These are phyloP conservation scores for Dendrobium nobile DNA, from an alignment of 106 monocot genomes.

Conservation along the genomic window DNA sequence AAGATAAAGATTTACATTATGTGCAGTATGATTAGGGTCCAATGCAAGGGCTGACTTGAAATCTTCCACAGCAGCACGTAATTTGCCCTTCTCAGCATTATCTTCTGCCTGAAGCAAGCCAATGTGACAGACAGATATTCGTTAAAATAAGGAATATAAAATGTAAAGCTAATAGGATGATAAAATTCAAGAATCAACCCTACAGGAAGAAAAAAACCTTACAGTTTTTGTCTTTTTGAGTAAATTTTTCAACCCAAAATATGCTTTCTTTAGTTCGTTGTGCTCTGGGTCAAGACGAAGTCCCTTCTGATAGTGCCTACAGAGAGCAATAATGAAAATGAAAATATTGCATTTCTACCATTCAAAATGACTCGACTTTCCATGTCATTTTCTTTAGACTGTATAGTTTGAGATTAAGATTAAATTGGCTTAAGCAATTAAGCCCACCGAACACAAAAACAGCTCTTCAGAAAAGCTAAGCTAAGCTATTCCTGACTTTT, in stretches of 20 bases:
- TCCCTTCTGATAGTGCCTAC: slow-evolving; percentile 91
- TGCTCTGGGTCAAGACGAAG: slow-evolving; percentile 91
- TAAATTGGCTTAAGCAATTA: not conserved
- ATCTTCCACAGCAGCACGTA: slow-evolving; percentile 80
- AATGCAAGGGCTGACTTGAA: slow-evolving; percentile 73
- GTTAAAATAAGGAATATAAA: not conserved
- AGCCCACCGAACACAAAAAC: not conserved
- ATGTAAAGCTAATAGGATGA: not conserved
- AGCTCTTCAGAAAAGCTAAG: not conserved
- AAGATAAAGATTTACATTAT: slow-evolving; percentile 89
- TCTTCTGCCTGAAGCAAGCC: slow-evolving; percentile 72
- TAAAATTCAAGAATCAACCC: not conserved
- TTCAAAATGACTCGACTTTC: not conserved
- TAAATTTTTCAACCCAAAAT: slow-evolving; percentile 96
- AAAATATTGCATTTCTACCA: not conserved
- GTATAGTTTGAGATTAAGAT: not conserved
- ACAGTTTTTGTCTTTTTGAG: slow-evolving; percentile 89
- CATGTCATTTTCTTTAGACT: not conserved
- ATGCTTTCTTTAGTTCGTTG: slow-evolving; percentile 87
- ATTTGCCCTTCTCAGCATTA: slow-evolving; percentile 81
- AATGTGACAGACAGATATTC: slow-evolving; percentile 1
- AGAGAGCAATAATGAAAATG: slow-evolving; percentile 4
- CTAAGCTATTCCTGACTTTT: not conserved
- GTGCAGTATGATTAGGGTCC: slow-evolving; percentile 67
- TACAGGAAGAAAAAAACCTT: slow-evolving; percentile 8